phyloP scores from a whole-genome alignment of 345 rosid species.

The Carallia pectinifolia region DNA sequence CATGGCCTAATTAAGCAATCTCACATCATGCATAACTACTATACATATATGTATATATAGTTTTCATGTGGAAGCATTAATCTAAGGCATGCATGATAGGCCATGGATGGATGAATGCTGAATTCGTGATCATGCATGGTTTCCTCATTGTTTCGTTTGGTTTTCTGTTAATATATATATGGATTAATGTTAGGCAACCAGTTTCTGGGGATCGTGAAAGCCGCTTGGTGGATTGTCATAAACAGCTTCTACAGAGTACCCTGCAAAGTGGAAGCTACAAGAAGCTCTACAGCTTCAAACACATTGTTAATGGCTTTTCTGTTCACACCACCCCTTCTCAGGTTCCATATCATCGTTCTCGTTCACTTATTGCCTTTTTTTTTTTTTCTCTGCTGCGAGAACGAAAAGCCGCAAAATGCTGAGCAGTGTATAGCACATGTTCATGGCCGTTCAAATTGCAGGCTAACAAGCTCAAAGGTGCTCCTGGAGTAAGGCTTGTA shows the following conservation, averaged over 20 bases:
- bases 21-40: no score
- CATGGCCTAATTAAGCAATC: no score
- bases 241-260: conserved; percentile 51
- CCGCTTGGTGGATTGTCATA: conserved; percentile 56
- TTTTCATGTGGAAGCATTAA: background rate
- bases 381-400: background rate
- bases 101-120: no score
- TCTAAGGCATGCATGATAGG: no score
- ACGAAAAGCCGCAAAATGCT: background rate
- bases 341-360: conserved; percentile 30
- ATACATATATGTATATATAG: background rate
- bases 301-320: conserved; percentile 73
- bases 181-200: conserved; percentile 34
- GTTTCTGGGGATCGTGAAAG: conserved; percentile 40
- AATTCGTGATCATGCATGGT: background rate
- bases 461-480: conserved; percentile 57
- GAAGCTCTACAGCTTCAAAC: conserved; percentile 81
- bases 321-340: conserved; percentile 66
- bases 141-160: background rate
- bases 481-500: conserved; percentile 53
- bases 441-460: conserved; percentile 11
- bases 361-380: background rate
- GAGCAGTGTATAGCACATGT: no score
- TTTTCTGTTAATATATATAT: background rate
- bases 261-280: conserved; percentile 62